Evolutionary conservation across 176 grass and related monocot genomes (phyloP).

Genomic region (Phragmites australis): DNA sequence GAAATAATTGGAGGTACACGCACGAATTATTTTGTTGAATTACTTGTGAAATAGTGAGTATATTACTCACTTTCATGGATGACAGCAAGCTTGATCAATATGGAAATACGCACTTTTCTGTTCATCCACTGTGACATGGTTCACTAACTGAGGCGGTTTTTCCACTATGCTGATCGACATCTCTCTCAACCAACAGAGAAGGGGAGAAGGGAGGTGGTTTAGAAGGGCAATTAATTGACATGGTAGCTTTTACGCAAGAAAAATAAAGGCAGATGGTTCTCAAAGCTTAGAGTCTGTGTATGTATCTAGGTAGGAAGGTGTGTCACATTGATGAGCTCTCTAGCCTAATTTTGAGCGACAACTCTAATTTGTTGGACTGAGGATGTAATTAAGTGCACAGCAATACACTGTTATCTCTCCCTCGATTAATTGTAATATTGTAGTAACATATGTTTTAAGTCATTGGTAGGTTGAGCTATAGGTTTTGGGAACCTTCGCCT

Average conservation of each 20-base stretch:
- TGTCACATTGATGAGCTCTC: too few species aligned
- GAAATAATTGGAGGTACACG: too few species aligned
- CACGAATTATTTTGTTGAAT: too few species aligned
- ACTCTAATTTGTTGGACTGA: slow-evolving; percentile 36
- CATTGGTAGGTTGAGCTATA: background rate
- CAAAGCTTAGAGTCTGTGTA: background rate
- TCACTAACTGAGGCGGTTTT: slow-evolving; percentile 75
- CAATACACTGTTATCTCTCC: slow-evolving; percentile 33
- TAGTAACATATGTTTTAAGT: background rate
- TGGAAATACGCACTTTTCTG: slow-evolving; percentile 66
- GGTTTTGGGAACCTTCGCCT: too few species aligned
- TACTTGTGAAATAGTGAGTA: too few species aligned
- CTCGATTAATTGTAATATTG: slow-evolving; percentile 1
- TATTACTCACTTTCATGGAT: slow-evolving; percentile 92
- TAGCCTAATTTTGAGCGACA: slow-evolving; percentile 20
- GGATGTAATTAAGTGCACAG: slow-evolving; percentile 38
- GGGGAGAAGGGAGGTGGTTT: slow-evolving; percentile 45
- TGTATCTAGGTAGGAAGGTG: slow-evolving; percentile 28
- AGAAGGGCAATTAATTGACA: slow-evolving; percentile 37
- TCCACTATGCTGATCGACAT: slow-evolving; percentile 81
- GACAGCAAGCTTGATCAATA: slow-evolving; percentile 73
- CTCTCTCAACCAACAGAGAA: slow-evolving; percentile 53
- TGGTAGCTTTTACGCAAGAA: slow-evolving; percentile 45
- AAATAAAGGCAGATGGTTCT: slow-evolving; percentile 39
- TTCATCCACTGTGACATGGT: slow-evolving; percentile 94